Evolutionary conservation across 345 rosid species (phyloP), one percentile per base, ranked within the genome.

Genomic region (Clarkia xantiana): DNA sequence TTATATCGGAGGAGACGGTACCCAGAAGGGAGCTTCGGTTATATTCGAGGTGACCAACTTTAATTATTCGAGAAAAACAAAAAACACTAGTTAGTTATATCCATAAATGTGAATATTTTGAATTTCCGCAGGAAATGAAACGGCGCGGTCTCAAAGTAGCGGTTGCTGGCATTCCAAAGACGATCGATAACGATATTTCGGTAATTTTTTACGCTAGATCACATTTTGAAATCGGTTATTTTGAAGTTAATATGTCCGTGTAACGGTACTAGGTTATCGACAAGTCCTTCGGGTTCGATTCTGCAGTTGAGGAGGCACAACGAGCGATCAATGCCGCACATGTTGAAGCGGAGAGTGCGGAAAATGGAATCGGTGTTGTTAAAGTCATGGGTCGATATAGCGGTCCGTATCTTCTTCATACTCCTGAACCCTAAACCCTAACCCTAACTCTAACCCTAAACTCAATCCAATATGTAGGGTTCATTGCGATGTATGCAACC

Each of bases 1-100:
- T 75, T 89, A 47, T n/a, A 85, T 85, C 13, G 97, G 94, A 9
- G 97, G 95, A 45, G 94, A 89, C 66, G 95, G 95, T 59, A 89
- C 95, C 19, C 97, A 82, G 50, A 75, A 75, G 71, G 97, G 97
- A 29, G 94, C 94, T 49, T 74, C 97, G 15, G 70, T 66, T 19
- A 77, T 89, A 54, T 89, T 62, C 55, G 87, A 89, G 90, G 97
- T 85, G 23, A 15, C 44, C 20, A 23, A 29, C 9, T 29, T n/a
- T n/a, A n/a, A n/a, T n/a, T n/a, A n/a, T n/a, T n/a, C n/a, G n/a
- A n/a, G n/a, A n/a, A n/a, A n/a, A n/a, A n/a, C n/a, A n/a, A n/a
- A n/a, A n/a, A n/a, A n/a, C n/a, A n/a, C n/a, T n/a, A n/a, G n/a
- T n/a, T n/a, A n/a, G n/a, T n/a, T n/a, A n/a, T n/a, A n/a, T n/a